Evolutionary conservation across 305 asterid genomes (phyloP).

Genomic region (Nicotiana rustica): DNA sequence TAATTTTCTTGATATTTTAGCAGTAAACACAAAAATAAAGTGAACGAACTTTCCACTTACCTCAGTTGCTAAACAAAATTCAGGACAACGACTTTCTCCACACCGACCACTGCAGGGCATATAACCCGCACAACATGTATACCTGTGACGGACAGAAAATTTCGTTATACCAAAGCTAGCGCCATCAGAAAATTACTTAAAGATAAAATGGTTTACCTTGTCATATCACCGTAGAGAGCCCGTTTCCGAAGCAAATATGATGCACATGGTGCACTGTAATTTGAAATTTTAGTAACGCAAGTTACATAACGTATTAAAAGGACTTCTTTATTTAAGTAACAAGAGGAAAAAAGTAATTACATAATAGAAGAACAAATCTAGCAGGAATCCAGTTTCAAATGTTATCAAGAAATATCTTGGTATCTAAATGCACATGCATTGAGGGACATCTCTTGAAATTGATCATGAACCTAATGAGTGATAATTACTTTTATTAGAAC

Average conservation of each 20-base stretch:
- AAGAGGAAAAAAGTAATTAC: not conserved
- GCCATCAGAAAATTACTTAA: not conserved
- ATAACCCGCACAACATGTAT: constrained; percentile 96
- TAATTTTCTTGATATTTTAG: not conserved
- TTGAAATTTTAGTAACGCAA: constrained; percentile 12
- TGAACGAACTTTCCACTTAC: constrained; percentile 44
- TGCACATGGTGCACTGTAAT: constrained; percentile 90
- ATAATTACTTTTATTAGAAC: not conserved
- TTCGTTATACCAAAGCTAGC: constrained; percentile 19
- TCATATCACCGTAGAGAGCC: constrained; percentile 98
- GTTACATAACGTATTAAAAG: not conserved
- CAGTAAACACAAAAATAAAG: not conserved
- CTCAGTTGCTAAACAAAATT: constrained; percentile 98
- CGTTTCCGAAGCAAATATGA: constrained; percentile 95
- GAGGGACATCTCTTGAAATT: not conserved
- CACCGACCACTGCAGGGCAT: constrained; percentile 99
- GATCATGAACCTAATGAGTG: not conserved
- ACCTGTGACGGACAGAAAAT: constrained; percentile 55
- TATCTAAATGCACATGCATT: not conserved
- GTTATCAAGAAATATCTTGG: not conserved
- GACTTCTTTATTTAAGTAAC: constrained; percentile 17
- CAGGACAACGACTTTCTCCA: constrained; percentile 98
- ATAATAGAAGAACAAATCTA: not conserved
- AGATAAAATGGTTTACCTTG: constrained; percentile 64
- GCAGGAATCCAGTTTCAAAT: not conserved